Evolutionary conservation across 495 filamentous ascomycete genomes (phyloP), one percentile per base, ranked within the genome.

Genomic region (Alectoria sarmentosa): DNA sequence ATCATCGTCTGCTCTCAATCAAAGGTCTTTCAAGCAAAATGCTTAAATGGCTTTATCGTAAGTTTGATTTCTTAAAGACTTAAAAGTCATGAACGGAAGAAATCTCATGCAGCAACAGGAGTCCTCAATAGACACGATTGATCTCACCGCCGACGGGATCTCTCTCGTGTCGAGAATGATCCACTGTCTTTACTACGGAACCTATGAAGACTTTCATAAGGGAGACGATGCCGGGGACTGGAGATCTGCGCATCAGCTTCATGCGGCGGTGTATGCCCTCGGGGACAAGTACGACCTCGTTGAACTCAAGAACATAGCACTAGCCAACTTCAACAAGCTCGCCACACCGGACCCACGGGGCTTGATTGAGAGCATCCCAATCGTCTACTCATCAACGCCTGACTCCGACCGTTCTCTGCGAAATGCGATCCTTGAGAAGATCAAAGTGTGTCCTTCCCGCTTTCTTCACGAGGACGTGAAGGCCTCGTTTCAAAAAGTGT

Each of bases 1-100:
- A 23, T 62, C 21, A 23, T 62, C 0, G 8, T 62, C 21, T 62
- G 60, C 60, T 62, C 42, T 11, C 60, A 62, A 39, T 52, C 60
- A n/a, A 52, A 38, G 5, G 21, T 65, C 34, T 58, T 65, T 15
- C 11, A 46, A 2, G 55, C 23, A 5, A 38, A n/a, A 17, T 65
- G 63, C 63, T 23, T 26, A 17, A 37, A 2, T 8, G 56, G 63
- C 19, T 60, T 59, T 14, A 26, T 1, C 3, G 52, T 32, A 34
- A 1, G 17, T 34, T 19, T 21, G 1, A 34, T 9, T 8, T 34
- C 23, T 14, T 7, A 55, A 4, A 30, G 14, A 8, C 15, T 8
- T 54, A 1, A 28, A n/a, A 6, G 1, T 36, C 2, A 3, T 36
- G 17, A 10, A 21, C 21, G 6, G 17, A 19, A 2, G 15, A 6